phyloP scores from a whole-genome alignment of 2,329 filamentous ascomycete species.

The Penicillium sp. region DNA sequence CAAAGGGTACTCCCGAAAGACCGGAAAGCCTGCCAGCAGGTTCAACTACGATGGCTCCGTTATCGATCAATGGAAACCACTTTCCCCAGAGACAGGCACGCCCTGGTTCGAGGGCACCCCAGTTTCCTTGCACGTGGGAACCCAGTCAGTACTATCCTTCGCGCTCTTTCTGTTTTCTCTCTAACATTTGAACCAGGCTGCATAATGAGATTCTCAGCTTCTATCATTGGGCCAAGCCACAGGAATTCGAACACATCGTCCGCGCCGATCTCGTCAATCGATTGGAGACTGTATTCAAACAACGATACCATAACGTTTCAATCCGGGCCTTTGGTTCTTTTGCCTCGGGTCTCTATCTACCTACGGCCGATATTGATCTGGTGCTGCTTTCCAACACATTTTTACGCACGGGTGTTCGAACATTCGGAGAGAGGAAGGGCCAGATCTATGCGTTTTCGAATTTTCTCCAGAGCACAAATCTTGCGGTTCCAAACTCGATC shows the following conservation, averaged over 20 bases:
- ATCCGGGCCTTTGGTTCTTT: slow-evolving; percentile 88
- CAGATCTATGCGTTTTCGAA: slow-evolving; percentile 61
- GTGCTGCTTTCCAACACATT: slow-evolving; percentile 69
- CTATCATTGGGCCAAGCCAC: slow-evolving; percentile 77
- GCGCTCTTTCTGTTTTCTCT: neutral
- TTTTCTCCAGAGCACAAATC: slow-evolving; percentile 54
- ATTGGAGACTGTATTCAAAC: slow-evolving; percentile 59
- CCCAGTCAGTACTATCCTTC: slow-evolving; percentile 26
- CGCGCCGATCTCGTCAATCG: slow-evolving; percentile 70
- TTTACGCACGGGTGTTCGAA: slow-evolving; percentile 50
- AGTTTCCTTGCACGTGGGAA: slow-evolving; percentile 29
- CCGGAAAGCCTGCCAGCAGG: slow-evolving; percentile 51
- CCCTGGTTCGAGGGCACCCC: slow-evolving; percentile 59
- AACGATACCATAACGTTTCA: slow-evolving; percentile 58
- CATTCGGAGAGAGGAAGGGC: slow-evolving; percentile 51
- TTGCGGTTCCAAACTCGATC: slow-evolving; percentile 59
- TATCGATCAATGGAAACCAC: slow-evolving; percentile 52
- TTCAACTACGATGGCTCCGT: slow-evolving; percentile 53
- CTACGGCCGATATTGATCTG: slow-evolving; percentile 88
- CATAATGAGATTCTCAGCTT: slow-evolving; percentile 91
- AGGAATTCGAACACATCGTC: slow-evolving; percentile 71
- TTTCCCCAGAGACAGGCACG: slow-evolving; percentile 40
- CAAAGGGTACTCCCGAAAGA: slow-evolving; percentile 55
- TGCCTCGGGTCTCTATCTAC: slow-evolving; percentile 74
- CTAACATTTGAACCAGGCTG: slow-evolving; percentile 51